phyloP scores from a whole-genome alignment of 2,329 filamentous ascomycete genomes.

The Trichoderma sp. region DNA sequence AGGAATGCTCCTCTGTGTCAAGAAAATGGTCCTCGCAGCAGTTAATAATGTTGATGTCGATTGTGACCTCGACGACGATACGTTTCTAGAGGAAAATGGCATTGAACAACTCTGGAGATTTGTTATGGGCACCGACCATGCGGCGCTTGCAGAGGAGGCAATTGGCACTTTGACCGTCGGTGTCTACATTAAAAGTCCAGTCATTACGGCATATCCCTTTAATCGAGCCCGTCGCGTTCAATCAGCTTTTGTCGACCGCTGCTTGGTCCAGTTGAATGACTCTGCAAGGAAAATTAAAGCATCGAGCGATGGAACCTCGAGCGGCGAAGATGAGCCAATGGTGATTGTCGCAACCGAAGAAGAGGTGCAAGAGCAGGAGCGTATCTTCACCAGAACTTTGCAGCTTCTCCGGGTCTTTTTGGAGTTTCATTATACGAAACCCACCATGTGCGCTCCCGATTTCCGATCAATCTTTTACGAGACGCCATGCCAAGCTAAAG shows the following conservation, averaged over 20 bases:
- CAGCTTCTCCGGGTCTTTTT: conserved; percentile 69
- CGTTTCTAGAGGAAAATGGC: conserved; percentile 53
- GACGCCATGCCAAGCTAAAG: conserved; percentile 55
- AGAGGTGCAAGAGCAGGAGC: conserved; percentile 52
- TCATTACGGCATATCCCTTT: conserved; percentile 52
- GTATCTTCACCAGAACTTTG: conserved; percentile 68
- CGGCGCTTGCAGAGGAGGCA: conserved; percentile 66
- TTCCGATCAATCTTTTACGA: conserved; percentile 55
- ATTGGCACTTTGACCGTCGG: conserved; percentile 69
- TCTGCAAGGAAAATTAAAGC: conserved; percentile 58
- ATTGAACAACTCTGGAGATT: conserved; percentile 82
- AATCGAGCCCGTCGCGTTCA: conserved; percentile 61
- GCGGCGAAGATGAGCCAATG: conserved; percentile 55
- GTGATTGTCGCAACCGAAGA: conserved; percentile 49
- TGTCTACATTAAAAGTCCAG: conserved; percentile 65
- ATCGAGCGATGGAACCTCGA: conserved; percentile 44
- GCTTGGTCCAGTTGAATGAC: conserved; percentile 67
- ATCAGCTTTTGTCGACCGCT: conserved; percentile 70
- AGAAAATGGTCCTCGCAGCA: conserved; percentile 50
- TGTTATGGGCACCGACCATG: conserved; percentile 66
- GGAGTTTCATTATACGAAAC: conserved; percentile 62
- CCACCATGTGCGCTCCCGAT: conserved; percentile 61
- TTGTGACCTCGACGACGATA: conserved; percentile 53
- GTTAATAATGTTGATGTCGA: conserved; percentile 45
- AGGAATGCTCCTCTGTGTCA: conserved; percentile 65